Conservation (phyloP, 352 stramenopile genomes). For the Phytophthora macrochlamydospora region DNA sequence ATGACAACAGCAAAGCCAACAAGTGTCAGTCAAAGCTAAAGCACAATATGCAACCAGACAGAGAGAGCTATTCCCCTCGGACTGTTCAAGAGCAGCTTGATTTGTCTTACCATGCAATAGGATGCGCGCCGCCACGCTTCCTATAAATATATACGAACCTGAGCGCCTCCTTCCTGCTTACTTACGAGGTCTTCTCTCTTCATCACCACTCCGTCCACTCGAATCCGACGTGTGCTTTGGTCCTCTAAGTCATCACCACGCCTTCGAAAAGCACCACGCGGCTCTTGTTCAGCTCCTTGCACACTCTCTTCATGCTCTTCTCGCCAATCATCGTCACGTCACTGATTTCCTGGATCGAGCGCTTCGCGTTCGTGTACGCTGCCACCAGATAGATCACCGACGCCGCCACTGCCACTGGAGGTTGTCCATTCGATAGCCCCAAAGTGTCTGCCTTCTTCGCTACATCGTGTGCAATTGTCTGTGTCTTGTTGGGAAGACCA, state of each 20-base stretch:
- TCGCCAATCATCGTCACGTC: constrained; percentile 81
- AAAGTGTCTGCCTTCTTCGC: constrained; percentile 75
- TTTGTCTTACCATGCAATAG: constrained; percentile 54
- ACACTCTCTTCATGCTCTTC: constrained; percentile 86
- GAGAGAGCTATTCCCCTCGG: constrained; percentile 14
- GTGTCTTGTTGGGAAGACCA: constrained; percentile 75
- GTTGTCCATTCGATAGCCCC: constrained; percentile 70
- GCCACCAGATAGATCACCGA: constrained; percentile 84
- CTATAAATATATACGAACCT: constrained; percentile 73
- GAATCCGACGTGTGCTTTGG: constrained; percentile 1
- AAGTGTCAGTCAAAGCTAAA: constrained; percentile 19
- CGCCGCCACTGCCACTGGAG: constrained; percentile 71
- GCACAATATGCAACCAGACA: constrained; percentile 9
- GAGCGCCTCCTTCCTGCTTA: constrained; percentile 30
- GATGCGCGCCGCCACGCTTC: constrained; percentile 18
- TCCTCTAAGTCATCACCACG: constrained; percentile 60
- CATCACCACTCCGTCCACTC: constrained; percentile 1
- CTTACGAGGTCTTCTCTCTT: constrained; percentile 28
- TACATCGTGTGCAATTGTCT: constrained; percentile 76
- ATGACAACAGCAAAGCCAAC: constrained; percentile 16
- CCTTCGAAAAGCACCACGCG: constrained; percentile 79
- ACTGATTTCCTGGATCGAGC: constrained; percentile 83
- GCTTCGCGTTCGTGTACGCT: constrained; percentile 83
- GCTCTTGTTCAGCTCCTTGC: constrained; percentile 89
- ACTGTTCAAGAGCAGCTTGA: constrained; percentile 33